Evolutionary conservation across 2,329 filamentous ascomycete genomes (phyloP).

Genomic region (Chaetomium globosum): DNA sequence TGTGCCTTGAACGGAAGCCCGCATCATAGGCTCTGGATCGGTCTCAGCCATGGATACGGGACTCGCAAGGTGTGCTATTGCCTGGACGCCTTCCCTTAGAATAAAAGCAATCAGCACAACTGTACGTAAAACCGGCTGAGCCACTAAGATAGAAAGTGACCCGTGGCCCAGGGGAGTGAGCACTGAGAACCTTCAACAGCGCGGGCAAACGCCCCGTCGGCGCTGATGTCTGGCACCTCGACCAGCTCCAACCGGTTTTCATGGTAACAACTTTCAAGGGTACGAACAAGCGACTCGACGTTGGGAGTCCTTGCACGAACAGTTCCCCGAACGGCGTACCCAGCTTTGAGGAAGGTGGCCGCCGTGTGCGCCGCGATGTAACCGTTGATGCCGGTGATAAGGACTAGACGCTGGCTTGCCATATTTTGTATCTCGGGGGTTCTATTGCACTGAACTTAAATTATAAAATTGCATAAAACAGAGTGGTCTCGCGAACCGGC

Average conservation of each 20-base stretch:
- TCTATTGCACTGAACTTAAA: not conserved
- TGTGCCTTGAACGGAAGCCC: conserved; percentile 31
- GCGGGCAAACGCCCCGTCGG: conserved; percentile 26
- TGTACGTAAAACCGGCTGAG: not conserved
- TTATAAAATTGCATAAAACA: not conserved
- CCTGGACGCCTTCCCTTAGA: conserved; percentile 27
- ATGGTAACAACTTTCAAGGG: conserved; percentile 16
- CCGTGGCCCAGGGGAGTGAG: too few species aligned
- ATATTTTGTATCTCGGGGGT: not conserved
- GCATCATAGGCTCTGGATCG: conserved; percentile 27
- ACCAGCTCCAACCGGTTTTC: conserved; percentile 26
- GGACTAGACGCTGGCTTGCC: conserved; percentile 18
- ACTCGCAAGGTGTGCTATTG: conserved; percentile 29
- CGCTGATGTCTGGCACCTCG: conserved; percentile 29
- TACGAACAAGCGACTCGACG: conserved; percentile 15
- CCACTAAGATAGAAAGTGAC: too few species aligned
- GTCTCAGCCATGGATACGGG: conserved; percentile 29
- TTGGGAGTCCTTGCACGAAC: conserved; percentile 22
- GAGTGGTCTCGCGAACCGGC: not conserved
- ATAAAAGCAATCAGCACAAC: not conserved
- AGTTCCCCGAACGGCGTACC: conserved; percentile 30
- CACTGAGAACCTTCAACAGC: conserved; percentile 21
- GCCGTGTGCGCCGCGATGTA: conserved; percentile 33
- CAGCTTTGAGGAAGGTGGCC: conserved; percentile 28
- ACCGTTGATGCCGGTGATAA: conserved; percentile 34